phyloP scores from a whole-genome alignment of 1,284 basidiomycete genomes.

The Pisolithus thermaeus region DNA sequence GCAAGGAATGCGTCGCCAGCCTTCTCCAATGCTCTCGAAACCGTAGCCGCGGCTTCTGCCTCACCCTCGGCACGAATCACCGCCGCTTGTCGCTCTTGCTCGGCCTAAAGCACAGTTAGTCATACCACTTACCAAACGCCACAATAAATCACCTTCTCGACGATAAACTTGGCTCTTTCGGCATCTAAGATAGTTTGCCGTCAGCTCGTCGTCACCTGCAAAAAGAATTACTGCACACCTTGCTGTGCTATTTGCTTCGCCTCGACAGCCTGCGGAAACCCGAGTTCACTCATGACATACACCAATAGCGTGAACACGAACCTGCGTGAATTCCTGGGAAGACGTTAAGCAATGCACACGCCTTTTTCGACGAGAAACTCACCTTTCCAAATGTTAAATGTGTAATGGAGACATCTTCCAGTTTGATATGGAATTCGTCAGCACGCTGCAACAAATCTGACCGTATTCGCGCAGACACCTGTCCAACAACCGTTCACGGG shows the following conservation, averaged over 20 bases:
- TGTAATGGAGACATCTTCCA: conserved; percentile 98
- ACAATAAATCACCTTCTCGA: conserved; percentile 72
- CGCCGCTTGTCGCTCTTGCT: conserved; percentile 98
- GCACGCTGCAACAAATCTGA: conserved; percentile 92
- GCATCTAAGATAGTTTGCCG: conserved; percentile 56
- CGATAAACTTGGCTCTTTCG: conserved; percentile 97
- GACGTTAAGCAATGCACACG: conserved; percentile 8
- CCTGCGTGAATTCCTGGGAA: conserved; percentile 73
- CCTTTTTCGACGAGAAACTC: conserved; percentile 13
- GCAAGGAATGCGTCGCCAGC: conserved; percentile 96
- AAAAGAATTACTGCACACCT: conserved; percentile 41
- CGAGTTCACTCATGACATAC: conserved; percentile 1
- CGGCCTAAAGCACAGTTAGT: conserved; percentile 55
- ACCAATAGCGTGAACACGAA: conserved; percentile 16
- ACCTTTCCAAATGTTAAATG: conserved; percentile 81
- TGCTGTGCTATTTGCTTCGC: conserved; percentile 97
- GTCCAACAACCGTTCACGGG: conserved; percentile 1
- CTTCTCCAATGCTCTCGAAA: conserved; percentile 88
- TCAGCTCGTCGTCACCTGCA: conserved; percentile 7
- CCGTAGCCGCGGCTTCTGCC: conserved; percentile 92
- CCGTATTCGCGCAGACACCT: conserved; percentile 92
- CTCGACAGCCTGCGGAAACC: conserved; percentile 73
- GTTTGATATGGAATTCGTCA: conserved; percentile 91
- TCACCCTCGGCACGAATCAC: conserved; percentile 99
- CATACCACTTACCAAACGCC: conserved; percentile 2